Base-by-base conservation (phyloP, 768 basidiomycete species). In the Dictyophora rubrovolvata region DNA sequence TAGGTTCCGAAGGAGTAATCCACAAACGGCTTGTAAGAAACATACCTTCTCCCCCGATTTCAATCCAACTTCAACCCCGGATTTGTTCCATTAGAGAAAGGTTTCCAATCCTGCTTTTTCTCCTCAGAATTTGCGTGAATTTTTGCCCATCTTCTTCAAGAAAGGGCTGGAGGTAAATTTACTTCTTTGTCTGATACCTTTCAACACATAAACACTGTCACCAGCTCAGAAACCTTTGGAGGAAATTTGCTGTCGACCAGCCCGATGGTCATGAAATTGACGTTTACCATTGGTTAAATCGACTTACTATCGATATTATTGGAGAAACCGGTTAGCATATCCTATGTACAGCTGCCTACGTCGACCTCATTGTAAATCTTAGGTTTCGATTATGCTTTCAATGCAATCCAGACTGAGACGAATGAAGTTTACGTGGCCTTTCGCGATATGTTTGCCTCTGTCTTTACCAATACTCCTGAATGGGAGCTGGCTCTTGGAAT, bases 361-460 rank as follows among this genome's bases (percentile, higher is more conserved):
- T 36, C 20, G 16, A 14, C 7, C 42, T 48, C 23, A 35, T 35
- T 28, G 48, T 10, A 12, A 42, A 16, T 20, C 23, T 6, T 54
- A 90, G 89, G 87, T 1, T 95, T 94, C 66, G 88, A 85, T 62
- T 94, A 94, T 65, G 76, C 85, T 59, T 93, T 96, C 73, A 83
- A 88, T 61, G 84, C 93, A 1, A 85, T 95, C 36, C 78, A 86
- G 50, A 79, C 89, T 49, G 85, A 89, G 66, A 76, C 85, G 1
- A 89, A 92, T 61, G 85, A 87, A 63, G 76, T 92, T 8, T 86
- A 91, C 63, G 69, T 70, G 33, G 89, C 91, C 0, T 89, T 90
- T 69, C 88, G 84, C 65, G 87, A 92, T 57, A 89, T 93, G 84
- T 93, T 93, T 60, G 85, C 78, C 58, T 76, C 83, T 5, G 84